These are phyloP conservation scores for Podosphaera leucotricha DNA, from an alignment of 2,329 filamentous ascomycete species.

Conservation along the genomic window DNA sequence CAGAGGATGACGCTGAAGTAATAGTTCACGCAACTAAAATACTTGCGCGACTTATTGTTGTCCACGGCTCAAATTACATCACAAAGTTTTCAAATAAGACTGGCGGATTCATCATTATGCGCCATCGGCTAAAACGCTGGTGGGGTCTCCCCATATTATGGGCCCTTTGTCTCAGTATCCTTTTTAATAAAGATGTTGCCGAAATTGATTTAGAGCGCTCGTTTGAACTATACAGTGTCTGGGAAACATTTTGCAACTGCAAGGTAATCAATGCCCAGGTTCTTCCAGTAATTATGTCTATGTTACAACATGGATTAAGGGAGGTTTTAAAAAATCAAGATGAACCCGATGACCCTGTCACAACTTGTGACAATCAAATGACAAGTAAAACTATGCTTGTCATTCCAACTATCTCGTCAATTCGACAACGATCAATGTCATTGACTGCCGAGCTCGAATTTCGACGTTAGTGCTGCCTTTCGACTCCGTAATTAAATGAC, in stretches of 20 bases:
- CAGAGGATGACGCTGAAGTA: conserved; percentile 64
- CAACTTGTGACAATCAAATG: conserved; percentile 9
- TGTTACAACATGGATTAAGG: conserved; percentile 70
- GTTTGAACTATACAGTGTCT: conserved; percentile 50
- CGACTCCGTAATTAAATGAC: background rate
- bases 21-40: conserved; percentile 65
- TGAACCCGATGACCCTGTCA: conserved; percentile 29
- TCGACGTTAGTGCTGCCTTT: conserved; percentile 21
- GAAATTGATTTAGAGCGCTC: conserved; percentile 47
- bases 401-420: conserved; percentile 6
- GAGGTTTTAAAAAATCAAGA: conserved; percentile 39
- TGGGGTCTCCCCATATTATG: conserved; percentile 73
- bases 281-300: conserved; percentile 54
- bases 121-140: conserved; percentile 58
- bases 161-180: conserved; percentile 67
- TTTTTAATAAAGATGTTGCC: conserved; percentile 66
- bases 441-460: conserved; percentile 33
- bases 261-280: conserved; percentile 56
- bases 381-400: conserved; percentile 7
- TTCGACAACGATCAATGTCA: conserved; percentile 35
- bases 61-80: conserved; percentile 60
- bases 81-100: conserved; percentile 77
- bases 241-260: conserved; percentile 47
- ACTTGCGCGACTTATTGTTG: conserved; percentile 58
- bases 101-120: conserved; percentile 72